Evolutionary conservation across 306 rosid species (phyloP).

Genomic region (Lablab purpureus): DNA sequence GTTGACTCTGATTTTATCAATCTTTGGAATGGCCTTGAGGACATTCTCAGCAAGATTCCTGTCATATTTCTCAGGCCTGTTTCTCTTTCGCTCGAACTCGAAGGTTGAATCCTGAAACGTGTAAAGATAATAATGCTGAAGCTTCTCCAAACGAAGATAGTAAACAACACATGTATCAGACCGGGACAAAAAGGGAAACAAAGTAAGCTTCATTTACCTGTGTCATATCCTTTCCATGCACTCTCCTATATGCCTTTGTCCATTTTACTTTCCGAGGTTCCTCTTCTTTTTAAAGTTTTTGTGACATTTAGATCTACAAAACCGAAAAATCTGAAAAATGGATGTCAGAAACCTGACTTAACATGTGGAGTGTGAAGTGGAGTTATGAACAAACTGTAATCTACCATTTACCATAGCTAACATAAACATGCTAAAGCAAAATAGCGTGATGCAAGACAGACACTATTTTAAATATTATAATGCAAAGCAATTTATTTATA

Average conservation of each 20-base stretch:
- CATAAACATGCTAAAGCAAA: not conserved
- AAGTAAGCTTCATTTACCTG: constrained; percentile 54
- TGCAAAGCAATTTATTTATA: not conserved
- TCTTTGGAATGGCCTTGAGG: constrained; percentile 75
- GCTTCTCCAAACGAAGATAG: no score
- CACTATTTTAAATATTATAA: not conserved
- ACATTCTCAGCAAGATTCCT: constrained; percentile 65
- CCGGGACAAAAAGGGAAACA: constrained; percentile 1
- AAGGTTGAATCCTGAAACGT: no score
- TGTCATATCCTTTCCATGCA: constrained; percentile 92
- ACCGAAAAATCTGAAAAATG: constrained; percentile 69
- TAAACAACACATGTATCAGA: not conserved
- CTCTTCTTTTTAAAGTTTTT: constrained; percentile 97
- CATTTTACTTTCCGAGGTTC: constrained; percentile 90
- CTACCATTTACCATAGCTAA: not conserved
- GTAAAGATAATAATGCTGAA: no score
- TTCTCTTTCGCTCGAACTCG: constrained; percentile 90
- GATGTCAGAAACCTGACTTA: constrained; percentile 15
- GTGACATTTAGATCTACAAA: constrained; percentile 92
- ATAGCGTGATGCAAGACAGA: not conserved
- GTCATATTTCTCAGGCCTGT: constrained; percentile 85
- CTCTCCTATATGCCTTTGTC: constrained; percentile 83
- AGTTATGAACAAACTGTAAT: not conserved
- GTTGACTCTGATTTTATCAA: constrained; percentile 60
- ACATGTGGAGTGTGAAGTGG: not conserved